These are phyloP conservation scores for Gypsophila paniculata DNA, from an alignment of 179 eudicot species.

Conservation along the genomic window DNA sequence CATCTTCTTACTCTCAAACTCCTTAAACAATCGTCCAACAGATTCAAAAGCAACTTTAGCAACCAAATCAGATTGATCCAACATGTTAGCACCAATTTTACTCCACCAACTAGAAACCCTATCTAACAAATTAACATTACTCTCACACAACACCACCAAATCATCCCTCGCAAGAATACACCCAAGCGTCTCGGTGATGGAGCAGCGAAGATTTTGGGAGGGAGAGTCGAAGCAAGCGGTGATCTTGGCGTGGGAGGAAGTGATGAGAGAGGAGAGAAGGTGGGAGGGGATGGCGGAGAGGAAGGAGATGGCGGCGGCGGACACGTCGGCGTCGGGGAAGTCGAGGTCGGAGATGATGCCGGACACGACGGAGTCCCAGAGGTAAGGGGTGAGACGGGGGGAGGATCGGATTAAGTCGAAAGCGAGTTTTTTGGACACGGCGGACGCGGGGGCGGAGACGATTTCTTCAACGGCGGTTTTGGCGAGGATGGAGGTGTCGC, in stretches of 20 bases:
- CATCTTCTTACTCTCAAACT: conserved; percentile 84
- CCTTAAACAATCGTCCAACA: conserved; percentile 81
- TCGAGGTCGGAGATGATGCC: conserved; percentile 71
- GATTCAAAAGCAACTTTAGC: conserved; percentile 85
- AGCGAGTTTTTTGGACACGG: conserved; percentile 83
- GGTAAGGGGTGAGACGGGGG: conserved; percentile 69
- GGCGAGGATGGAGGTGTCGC: conserved; percentile 79
- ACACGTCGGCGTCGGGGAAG: conserved; percentile 89
- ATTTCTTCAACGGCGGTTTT: conserved; percentile 92
- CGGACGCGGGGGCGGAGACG: conserved; percentile 85
- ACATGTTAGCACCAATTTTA: conserved; percentile 69
- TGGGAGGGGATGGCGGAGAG: conserved; percentile 80
- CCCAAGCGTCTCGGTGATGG: conserved; percentile 84
- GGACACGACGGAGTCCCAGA: conserved; percentile 66
- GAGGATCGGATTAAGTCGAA: conserved; percentile 87
- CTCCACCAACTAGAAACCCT: conserved; percentile 79
- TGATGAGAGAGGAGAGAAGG: conserved; percentile 52
- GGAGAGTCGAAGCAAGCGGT: conserved; percentile 62
- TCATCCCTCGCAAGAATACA: conserved; percentile 86
- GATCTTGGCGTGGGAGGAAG: conserved; percentile 52
- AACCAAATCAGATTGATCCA: conserved; percentile 66
- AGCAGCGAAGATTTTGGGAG: conserved; percentile 58
- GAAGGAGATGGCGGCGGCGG: conserved; percentile 80
- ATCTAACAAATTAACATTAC: conserved; percentile 67
- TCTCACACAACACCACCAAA: conserved; percentile 73